phyloP scores from a whole-genome alignment of 73 alveolate genomes.

The Symbiodinium natans region DNA sequence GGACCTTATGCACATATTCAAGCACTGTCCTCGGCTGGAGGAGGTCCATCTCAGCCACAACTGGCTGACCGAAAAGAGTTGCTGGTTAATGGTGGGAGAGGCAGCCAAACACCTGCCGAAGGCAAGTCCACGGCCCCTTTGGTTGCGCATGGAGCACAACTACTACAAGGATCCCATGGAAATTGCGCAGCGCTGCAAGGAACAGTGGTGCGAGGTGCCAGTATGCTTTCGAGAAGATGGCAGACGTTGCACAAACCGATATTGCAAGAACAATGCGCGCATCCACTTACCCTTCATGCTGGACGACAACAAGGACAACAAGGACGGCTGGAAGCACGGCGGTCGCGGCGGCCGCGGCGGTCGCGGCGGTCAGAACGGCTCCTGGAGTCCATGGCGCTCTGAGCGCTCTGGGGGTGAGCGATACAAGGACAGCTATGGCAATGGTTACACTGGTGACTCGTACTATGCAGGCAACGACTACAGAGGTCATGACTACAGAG shows the following conservation, averaged over 20 bases:
- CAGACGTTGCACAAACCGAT: not conserved
- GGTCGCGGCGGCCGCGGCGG: too few relatives aligned
- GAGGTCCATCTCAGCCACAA: constrained; percentile 79
- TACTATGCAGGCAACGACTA: not conserved
- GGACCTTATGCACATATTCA: constrained; percentile 46
- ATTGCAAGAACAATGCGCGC: constrained; percentile 26
- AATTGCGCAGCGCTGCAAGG: not conserved
- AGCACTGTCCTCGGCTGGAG: constrained; percentile 30
- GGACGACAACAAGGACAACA: constrained; percentile 19
- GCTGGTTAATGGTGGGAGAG: constrained; percentile 21
- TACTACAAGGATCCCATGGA: not conserved
- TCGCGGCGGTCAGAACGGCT: not conserved
- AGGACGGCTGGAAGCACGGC: not conserved
- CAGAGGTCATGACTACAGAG: not conserved
- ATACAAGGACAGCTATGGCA: not conserved
- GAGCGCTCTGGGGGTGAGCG: not conserved
- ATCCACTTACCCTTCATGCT: constrained; percentile 54
- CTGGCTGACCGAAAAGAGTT: not conserved
- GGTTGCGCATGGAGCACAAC: constrained; percentile 86
- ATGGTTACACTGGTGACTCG: not conserved
- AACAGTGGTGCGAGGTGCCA: not conserved
- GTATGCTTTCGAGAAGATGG: constrained; percentile 63
- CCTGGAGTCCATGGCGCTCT: not conserved
- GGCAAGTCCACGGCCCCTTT: constrained; percentile 4
- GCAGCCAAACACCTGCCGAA: constrained; percentile 24